phyloP scores from a whole-genome alignment of 257 asterid genomes.

The Solanum sejunctum region DNA sequence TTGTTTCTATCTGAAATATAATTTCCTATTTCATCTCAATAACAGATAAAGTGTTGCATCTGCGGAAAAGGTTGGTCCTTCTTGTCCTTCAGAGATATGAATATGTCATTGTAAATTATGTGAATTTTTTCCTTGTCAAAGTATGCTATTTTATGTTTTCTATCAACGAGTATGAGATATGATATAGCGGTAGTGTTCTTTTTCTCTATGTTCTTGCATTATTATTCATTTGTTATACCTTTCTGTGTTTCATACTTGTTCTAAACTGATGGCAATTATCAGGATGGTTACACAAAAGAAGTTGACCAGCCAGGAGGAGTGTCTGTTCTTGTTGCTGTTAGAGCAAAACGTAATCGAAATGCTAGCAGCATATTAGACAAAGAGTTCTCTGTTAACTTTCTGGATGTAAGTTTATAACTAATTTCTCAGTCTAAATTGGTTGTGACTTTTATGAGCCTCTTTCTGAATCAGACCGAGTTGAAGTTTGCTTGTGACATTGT shows the following conservation, averaged over 20 bases:
- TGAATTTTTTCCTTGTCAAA: not conserved
- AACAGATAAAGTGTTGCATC: not conserved
- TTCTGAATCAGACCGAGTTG: not conserved
- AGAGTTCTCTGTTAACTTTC: conserved; percentile 47
- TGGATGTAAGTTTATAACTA: conserved; percentile 38
- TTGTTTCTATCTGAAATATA: not conserved
- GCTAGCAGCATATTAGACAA: conserved; percentile 21
- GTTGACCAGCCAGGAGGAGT: conserved; percentile 37
- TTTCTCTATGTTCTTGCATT: not conserved
- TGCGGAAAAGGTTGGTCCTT: not conserved
- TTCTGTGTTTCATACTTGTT: not conserved
- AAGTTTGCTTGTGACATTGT: not conserved
- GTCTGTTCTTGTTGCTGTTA: conserved; percentile 64
- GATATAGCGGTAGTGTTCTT: not conserved
- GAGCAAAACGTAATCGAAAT: conserved; percentile 53
- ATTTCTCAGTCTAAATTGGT: not conserved
- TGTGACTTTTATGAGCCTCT: not conserved
- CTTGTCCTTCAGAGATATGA: not conserved
- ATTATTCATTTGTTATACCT: not conserved
- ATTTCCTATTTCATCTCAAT: not conserved
- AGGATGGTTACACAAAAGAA: conserved; percentile 75
- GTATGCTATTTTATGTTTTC: not conserved
- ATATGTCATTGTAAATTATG: not conserved
- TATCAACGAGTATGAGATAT: not conserved
- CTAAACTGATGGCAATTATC: not conserved